Percentiles rank a stretch among this genome's conserved stretches.
Evolutionary conservation across 2,329 filamentous ascomycete species (phyloP).

Genomic region (Nectriaceae sp.): DNA sequence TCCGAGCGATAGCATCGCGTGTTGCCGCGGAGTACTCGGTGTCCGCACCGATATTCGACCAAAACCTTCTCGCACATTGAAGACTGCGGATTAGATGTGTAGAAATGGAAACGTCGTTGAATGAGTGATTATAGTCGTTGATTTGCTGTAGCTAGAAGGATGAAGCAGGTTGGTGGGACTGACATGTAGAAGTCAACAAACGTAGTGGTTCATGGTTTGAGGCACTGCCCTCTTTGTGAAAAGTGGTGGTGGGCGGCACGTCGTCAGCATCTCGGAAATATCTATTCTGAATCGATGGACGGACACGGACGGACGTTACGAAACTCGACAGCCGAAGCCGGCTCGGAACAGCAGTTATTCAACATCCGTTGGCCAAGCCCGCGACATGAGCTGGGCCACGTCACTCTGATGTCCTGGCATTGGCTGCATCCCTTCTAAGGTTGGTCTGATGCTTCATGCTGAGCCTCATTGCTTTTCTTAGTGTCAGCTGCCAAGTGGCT

Average conservation of each 20-base stretch:
- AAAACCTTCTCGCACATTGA: constrained; percentile 37
- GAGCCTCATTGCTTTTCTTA: not conserved
- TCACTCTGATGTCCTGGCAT: not conserved
- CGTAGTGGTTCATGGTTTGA: too few relatives aligned
- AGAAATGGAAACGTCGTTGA: not conserved
- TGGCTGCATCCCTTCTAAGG: too few relatives aligned
- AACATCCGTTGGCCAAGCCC: too few relatives aligned
- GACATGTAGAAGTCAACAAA: too few relatives aligned
- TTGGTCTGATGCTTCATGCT: not conserved
- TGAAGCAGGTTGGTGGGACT: too few relatives aligned
- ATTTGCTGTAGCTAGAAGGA: too few relatives aligned
- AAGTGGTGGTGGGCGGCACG: not conserved
- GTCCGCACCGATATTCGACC: constrained; percentile 39
- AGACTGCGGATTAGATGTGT: constrained; percentile 1
- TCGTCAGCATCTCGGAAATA: not conserved
- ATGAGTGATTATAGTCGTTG: not conserved
- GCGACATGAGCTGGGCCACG: not conserved
- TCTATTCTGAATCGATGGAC: not conserved
- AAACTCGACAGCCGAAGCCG: too few relatives aligned
- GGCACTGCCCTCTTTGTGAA: too few relatives aligned
- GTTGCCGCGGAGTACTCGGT: constrained; percentile 36
- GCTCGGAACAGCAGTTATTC: too few relatives aligned
- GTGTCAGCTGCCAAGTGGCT: not conserved
- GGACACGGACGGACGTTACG: not conserved
- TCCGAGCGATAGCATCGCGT: constrained; percentile 37